These are phyloP conservation scores for Curvularia sp. DNA, from an alignment of 2,329 filamentous ascomycete genomes.

Conservation along the genomic window DNA sequence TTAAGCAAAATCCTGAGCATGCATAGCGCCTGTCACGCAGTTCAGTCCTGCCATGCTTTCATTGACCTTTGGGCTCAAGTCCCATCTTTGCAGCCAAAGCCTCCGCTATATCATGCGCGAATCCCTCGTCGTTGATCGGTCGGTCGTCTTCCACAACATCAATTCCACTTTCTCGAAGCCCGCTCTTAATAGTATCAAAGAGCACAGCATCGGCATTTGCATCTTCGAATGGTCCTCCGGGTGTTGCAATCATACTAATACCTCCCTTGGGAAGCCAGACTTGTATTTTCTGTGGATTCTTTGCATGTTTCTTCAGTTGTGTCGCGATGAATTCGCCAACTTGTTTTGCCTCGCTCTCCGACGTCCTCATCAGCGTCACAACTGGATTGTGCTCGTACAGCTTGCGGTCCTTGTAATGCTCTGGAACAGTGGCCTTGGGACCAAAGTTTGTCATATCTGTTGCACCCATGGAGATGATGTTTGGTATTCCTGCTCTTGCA, in stretches of 20 bases:
- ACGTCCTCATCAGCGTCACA: constrained; percentile 71
- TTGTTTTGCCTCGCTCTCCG: constrained; percentile 60
- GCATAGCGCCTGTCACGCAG: not conserved
- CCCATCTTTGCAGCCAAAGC: constrained; percentile 44
- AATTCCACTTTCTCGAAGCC: constrained; percentile 59
- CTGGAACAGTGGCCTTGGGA: constrained; percentile 61
- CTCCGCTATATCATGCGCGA: constrained; percentile 59
- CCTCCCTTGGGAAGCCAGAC: constrained; percentile 68
- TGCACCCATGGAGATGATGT: constrained; percentile 59
- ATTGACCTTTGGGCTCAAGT: constrained; percentile 5
- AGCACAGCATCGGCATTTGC: constrained; percentile 56
- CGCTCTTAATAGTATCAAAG: constrained; percentile 57
- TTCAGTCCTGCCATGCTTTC: not conserved
- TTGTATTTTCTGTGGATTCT: constrained; percentile 54
- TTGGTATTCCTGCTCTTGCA: constrained; percentile 63
- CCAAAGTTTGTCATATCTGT: constrained; percentile 67
- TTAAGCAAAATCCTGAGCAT: not conserved
- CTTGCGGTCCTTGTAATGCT: constrained; percentile 58
- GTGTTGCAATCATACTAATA: constrained; percentile 66
- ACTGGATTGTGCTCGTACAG: constrained; percentile 71
- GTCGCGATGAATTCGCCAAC: constrained; percentile 64
- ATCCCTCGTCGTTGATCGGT: constrained; percentile 62
- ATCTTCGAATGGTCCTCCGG: constrained; percentile 61
- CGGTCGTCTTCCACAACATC: constrained; percentile 58
- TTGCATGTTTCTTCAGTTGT: constrained; percentile 57